Evolutionary conservation across 140 eudicot species (phyloP), one percentile per base, ranked within the genome.

Genomic region (Anethum foeniculum): DNA sequence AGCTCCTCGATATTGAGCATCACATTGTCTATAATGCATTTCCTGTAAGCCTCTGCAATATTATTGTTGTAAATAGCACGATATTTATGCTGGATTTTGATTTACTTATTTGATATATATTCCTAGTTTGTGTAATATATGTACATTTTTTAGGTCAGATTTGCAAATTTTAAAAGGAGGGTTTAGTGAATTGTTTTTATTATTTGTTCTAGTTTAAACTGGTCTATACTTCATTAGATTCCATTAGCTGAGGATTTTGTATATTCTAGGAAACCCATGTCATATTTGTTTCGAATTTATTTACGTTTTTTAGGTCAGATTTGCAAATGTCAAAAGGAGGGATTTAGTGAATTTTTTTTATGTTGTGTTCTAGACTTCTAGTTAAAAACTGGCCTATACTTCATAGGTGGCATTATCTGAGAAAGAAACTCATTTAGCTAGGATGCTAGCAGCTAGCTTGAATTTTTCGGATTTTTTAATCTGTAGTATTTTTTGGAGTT

Each of bases 1-100:
- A 93, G 81, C 97, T 90, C 38, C 90, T 96, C 85, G 99, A 93
- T 78, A 93, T 96, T 72, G 99, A 96, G 84, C 99, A 96, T 90
- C 99, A 96, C 82, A 84, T 96, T 78, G 99, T 96, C 82, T 93
- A 89, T 81, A 90, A 93, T 88, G 91, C 84, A 75, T 95, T 92
- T 77, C 96, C 97, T 9, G 99, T 95, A 86, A 90, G 90, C 78
- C 52, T 81, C 79, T 81, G 82, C 69, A 21, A 28, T 79, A 36
- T 65, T 34, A 25, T 80, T 76, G 44, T 72, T 73, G 12, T 76
- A 64, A 51, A 75, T 82, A 54, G 72, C 44, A 41, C 47, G 48
- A 77, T 69, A 48, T n/a, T 52, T 73, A 54, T 34, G 12, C 6
- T 34, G n/a, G 41, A 18, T 43, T 34, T 58, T 52, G 41, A 52